A percentile compares a stretch with the other conserved stretches of the same genome.
These are phyloP conservation scores for Plasmodium gaboni DNA, from an alignment of 169 alveolate genomes.

Conservation along the genomic window DNA sequence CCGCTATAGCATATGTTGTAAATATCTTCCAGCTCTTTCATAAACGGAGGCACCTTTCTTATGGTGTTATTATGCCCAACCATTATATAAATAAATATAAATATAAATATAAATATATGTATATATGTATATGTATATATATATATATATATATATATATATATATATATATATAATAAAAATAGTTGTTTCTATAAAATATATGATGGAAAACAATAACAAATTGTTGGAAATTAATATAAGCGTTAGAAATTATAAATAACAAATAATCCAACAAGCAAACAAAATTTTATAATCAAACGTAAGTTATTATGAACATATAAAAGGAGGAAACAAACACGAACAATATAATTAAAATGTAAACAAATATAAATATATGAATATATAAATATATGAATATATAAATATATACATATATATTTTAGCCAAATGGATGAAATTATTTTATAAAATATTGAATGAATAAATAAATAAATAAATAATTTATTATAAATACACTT, in stretches of 20 bases:
- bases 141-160: too few species aligned
- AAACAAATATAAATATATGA: background rate
- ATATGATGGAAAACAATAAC: too few species aligned
- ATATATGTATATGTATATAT: background rate
- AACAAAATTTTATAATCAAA: too few species aligned
- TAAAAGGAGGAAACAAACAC: too few species aligned
- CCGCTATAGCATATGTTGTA: conserved; percentile 66
- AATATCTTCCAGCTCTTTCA: conserved; percentile 62
- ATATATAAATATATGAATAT: background rate
- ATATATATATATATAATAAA: background rate
- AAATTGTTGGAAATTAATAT: too few species aligned
- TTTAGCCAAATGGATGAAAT: background rate
- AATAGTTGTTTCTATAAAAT: too few species aligned
- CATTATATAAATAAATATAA: background rate
- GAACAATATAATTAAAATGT: background rate
- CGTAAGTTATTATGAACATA: too few species aligned
- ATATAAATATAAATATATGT: background rate
- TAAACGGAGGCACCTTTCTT: conserved; percentile 70
- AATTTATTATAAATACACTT: too few species aligned
- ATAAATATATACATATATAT: conserved; percentile 1
- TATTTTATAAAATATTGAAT: too few species aligned
- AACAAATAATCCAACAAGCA: too few species aligned
- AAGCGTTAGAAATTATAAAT: too few species aligned
- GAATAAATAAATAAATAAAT: too few species aligned
- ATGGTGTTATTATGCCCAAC: background rate